A percentile compares a stretch with the other conserved stretches of the same genome.
phyloP scores from a whole-genome alignment of 2,329 filamentous ascomycete genomes.

The Paecilomyces fulvus region DNA sequence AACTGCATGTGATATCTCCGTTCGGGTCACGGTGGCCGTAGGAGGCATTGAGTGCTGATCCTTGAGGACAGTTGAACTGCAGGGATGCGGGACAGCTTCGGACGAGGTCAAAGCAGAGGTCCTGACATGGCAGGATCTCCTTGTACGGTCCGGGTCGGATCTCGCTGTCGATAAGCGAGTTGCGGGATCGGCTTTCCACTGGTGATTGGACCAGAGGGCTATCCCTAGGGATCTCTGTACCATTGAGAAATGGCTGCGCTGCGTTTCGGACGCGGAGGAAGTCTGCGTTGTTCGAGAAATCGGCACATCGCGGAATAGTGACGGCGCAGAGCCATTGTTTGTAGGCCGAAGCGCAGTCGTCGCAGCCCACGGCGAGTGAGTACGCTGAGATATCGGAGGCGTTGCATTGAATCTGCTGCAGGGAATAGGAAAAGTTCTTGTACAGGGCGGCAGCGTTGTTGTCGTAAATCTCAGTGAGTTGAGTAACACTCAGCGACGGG shows the following conservation, averaged over 20 bases:
- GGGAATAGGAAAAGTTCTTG: slow-evolving; percentile 67
- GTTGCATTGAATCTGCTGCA: slow-evolving; percentile 81
- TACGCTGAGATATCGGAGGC: slow-evolving; percentile 65
- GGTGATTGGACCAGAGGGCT: slow-evolving; percentile 25
- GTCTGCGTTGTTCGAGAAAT: slow-evolving; percentile 54
- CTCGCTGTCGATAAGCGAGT: slow-evolving; percentile 59
- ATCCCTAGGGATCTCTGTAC: slow-evolving; percentile 43
- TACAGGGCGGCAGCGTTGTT: slow-evolving; percentile 61
- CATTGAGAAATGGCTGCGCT: slow-evolving; percentile 61
- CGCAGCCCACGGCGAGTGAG: slow-evolving; percentile 69
- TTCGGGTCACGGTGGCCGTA: slow-evolving; percentile 39
- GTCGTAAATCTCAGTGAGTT: slow-evolving; percentile 69
- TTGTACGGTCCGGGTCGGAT: slow-evolving; percentile 85
- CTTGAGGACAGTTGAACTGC: slow-evolving; percentile 64
- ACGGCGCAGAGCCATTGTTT: slow-evolving; percentile 94
- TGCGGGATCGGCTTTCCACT: slow-evolving; percentile 54
- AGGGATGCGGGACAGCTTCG: slow-evolving; percentile 73
- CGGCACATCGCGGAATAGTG: slow-evolving; percentile 83
- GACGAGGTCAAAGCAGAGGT: slow-evolving; percentile 79
- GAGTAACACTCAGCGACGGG: slow-evolving; percentile 51
- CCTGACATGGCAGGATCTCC: slow-evolving; percentile 79
- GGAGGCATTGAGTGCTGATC: slow-evolving; percentile 39
- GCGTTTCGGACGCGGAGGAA: slow-evolving; percentile 65
- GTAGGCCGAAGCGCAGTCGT: slow-evolving; percentile 70
- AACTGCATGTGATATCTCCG: slow-evolving; percentile 49